Conservation (phyloP, 768 basidiomycete genomes). For the Rubroboletus satanas region DNA sequence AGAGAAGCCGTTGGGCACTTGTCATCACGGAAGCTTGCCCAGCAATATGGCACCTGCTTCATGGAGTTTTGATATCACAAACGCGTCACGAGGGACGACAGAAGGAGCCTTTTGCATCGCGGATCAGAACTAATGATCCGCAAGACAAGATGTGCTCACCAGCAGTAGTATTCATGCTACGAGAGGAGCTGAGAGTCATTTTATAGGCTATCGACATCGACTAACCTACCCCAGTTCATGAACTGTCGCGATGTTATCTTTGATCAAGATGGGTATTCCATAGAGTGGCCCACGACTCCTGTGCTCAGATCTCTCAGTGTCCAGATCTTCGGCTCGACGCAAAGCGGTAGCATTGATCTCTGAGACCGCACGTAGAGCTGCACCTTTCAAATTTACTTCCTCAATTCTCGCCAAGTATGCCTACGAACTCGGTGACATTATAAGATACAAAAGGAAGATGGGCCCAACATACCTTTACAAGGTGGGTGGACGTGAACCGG, state of each 20-base stretch:
- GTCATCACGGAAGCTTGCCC: conserved; percentile 38
- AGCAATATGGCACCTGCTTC: conserved; percentile 36
- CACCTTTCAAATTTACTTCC: conserved; percentile 62
- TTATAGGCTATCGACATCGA: not conserved
- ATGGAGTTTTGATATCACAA: conserved; percentile 29
- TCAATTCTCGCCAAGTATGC: conserved; percentile 65
- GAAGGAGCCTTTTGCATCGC: conserved; percentile 31
- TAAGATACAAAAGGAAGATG: too few relatives aligned
- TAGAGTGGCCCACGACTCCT: conserved; percentile 48
- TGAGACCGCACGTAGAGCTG: conserved; percentile 53
- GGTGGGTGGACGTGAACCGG: conserved; percentile 55
- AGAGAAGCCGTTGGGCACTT: conserved; percentile 41
- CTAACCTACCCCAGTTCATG: conserved; percentile 23
- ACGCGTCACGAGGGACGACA: conserved; percentile 35
- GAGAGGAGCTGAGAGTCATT: not conserved
- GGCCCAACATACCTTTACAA: conserved; percentile 47
- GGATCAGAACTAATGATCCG: not conserved
- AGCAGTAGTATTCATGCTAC: conserved; percentile 49
- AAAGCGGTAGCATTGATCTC: conserved; percentile 56
- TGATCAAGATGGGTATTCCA: conserved; percentile 57
- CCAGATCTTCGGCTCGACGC: conserved; percentile 46
- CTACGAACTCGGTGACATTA: conserved; percentile 28
- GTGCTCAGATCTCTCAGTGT: conserved; percentile 46
- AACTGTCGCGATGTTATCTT: conserved; percentile 42
- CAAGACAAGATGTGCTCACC: conserved; percentile 33